Evolutionary conservation across 805 yeast genomes (phyloP).

Genomic region (Debaryomyces prosopidis): DNA sequence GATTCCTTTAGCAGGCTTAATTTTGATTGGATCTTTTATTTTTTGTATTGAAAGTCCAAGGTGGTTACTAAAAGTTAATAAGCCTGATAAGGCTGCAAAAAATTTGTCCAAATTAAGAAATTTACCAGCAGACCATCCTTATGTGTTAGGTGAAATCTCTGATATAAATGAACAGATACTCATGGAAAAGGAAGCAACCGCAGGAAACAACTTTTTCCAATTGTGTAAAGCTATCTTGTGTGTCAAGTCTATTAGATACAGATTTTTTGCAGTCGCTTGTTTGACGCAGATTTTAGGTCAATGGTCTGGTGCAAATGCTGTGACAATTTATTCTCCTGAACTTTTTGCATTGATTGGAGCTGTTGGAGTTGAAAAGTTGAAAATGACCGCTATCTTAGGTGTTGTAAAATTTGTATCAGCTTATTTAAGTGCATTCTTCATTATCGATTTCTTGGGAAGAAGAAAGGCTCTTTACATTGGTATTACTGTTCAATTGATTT

Average conservation of each 20-base stretch:
- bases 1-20: constrained; percentile 47
- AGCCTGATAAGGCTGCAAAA: constrained; percentile 38
- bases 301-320: constrained; percentile 61
- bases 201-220: constrained; percentile 18
- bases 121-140: constrained; percentile 48
- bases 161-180: constrained; percentile 51
- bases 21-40: constrained; percentile 41
- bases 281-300: constrained; percentile 51
- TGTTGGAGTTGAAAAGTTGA: constrained; percentile 39
- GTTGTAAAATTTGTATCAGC: constrained; percentile 53
- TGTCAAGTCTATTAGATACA: constrained; percentile 43
- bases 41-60: constrained; percentile 53
- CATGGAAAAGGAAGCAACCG: constrained; percentile 30
- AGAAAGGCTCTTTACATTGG: constrained; percentile 52
- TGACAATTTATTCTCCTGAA: constrained; percentile 59
- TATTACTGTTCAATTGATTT: constrained; percentile 41
- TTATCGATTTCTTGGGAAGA: constrained; percentile 56
- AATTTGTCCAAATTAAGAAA: constrained; percentile 45
- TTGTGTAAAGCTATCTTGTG: constrained; percentile 32
- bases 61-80: constrained; percentile 48
- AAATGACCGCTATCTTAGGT: constrained; percentile 54
- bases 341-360: constrained; percentile 50
- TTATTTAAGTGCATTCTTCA: constrained; percentile 50
- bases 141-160: constrained; percentile 48
- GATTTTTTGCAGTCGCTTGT: constrained; percentile 44